These are phyloP conservation scores for Diaporthe helianthi DNA, from an alignment of 2,329 filamentous ascomycete genomes.

Conservation along the genomic window DNA sequence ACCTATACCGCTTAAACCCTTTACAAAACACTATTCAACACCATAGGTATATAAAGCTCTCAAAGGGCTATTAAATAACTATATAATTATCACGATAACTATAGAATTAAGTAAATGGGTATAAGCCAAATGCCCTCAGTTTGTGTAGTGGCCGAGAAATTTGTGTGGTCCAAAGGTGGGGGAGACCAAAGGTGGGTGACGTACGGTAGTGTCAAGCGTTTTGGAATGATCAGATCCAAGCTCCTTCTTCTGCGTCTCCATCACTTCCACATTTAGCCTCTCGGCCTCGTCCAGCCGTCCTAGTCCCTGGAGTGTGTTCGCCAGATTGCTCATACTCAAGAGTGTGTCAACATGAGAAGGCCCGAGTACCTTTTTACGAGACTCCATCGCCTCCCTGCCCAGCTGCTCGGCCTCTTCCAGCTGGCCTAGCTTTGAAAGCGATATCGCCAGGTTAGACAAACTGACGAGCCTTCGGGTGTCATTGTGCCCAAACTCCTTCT, in stretches of 20 bases:
- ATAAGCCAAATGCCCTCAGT: no score
- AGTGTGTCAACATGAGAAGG: neutral
- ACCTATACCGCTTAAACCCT: no score
- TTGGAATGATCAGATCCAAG: neutral
- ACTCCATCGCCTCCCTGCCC: neutral
- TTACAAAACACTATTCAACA: no score
- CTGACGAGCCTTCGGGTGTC: neutral
- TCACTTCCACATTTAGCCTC: neutral
- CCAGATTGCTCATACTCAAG: neutral
- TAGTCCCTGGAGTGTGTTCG: accelerated
- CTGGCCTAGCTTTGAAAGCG: neutral
- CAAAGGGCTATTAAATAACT: no score
- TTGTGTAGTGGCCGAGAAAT: no score
- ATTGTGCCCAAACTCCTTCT: neutral
- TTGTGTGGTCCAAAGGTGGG: no score
- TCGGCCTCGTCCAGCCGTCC: neutral
- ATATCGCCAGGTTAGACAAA: neutral
- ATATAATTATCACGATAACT: no score
- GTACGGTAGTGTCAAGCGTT: no score
- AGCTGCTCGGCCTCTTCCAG: neutral
- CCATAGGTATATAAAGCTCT: no score
- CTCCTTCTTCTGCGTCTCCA: neutral
- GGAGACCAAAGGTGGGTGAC: no score
- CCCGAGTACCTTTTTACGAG: neutral
- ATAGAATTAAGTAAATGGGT: no score